Evolutionary conservation across 108 stramenopile genomes (phyloP).

Genomic region (Cyclostephanos invisitatus): DNA sequence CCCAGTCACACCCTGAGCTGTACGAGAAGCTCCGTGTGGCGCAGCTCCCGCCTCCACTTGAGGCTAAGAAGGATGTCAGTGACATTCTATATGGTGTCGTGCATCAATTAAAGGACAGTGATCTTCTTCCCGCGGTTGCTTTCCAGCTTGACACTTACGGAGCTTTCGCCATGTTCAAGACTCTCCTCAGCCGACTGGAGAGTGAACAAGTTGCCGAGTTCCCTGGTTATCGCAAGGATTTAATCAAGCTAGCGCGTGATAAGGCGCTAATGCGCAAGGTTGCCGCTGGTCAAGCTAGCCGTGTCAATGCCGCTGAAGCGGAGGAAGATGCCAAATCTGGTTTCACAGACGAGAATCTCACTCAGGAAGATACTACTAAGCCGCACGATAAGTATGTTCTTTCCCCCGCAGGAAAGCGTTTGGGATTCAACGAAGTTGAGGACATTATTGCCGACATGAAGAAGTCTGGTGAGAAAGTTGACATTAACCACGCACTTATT

Average conservation of each 20-base stretch:
- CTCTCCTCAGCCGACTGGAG: conserved; percentile 87
- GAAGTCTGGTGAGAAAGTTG: conserved; percentile 88
- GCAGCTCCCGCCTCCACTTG: conserved; percentile 79
- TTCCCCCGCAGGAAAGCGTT: conserved; percentile 86
- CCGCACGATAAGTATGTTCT: conserved; percentile 98
- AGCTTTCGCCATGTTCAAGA: conserved; percentile 96
- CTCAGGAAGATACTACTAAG: conserved; percentile 92
- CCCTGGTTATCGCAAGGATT: conserved; percentile 92
- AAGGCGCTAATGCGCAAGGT: conserved; percentile 90
- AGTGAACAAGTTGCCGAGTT: conserved; percentile 89
- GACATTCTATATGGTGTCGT: conserved; percentile 83
- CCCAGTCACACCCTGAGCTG: conserved; percentile 78
- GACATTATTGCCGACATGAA: conserved; percentile 94
- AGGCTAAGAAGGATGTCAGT: conserved; percentile 81
- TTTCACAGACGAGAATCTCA: conserved; percentile 79
- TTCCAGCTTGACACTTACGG: conserved; percentile 98
- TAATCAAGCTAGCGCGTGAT: conserved; percentile 84
- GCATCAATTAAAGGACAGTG: conserved; percentile 79
- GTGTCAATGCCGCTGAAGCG: conserved; percentile 88
- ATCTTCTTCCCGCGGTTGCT: conserved; percentile 94
- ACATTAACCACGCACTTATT: conserved; percentile 94
- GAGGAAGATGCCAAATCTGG: conserved; percentile 94
- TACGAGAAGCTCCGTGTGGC: conserved; percentile 80
- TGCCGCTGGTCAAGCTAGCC: conserved; percentile 86
- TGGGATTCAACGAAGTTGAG: conserved; percentile 92